phyloP scores from a whole-genome alignment of 2,329 filamentous ascomycete genomes.

The Pestalotiopsis sp. region DNA sequence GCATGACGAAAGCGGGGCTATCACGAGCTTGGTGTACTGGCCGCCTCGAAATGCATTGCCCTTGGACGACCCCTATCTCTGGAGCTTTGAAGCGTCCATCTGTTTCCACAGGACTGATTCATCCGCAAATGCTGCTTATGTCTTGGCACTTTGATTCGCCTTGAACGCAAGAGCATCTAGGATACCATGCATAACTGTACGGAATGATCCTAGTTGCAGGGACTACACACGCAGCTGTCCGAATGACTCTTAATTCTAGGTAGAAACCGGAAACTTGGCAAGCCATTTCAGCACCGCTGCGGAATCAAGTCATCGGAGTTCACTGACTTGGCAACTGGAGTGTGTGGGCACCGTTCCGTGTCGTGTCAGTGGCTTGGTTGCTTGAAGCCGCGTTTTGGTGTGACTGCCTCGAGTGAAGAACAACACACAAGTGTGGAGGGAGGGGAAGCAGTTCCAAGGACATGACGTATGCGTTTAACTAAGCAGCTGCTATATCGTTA shows the following conservation, averaged over 20 bases:
- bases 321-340: neutral
- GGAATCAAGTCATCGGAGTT: neutral
- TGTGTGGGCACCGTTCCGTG: neutral
- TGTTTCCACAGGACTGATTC: neutral
- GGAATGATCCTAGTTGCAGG: no score
- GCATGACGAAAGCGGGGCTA: constrained; percentile 10
- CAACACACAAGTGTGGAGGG: constrained; percentile 2
- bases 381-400: neutral
- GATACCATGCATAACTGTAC: neutral
- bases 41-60: neutral
- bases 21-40: neutral
- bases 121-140: neutral
- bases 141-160: neutral
- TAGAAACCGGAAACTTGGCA: constrained; percentile 5
- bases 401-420: neutral
- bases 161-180: neutral
- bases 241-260: constrained; percentile 1
- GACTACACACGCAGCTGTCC: constrained; percentile 2
- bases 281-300: neutral
- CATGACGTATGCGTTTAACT: constrained; percentile 10
- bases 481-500: neutral
- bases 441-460: constrained; percentile 1
- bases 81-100: neutral
- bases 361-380: neutral
- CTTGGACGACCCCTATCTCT: neutral